Base-by-base conservation (phyloP, 1,284 basidiomycete genomes). In the Heliocybe sulcata region DNA sequence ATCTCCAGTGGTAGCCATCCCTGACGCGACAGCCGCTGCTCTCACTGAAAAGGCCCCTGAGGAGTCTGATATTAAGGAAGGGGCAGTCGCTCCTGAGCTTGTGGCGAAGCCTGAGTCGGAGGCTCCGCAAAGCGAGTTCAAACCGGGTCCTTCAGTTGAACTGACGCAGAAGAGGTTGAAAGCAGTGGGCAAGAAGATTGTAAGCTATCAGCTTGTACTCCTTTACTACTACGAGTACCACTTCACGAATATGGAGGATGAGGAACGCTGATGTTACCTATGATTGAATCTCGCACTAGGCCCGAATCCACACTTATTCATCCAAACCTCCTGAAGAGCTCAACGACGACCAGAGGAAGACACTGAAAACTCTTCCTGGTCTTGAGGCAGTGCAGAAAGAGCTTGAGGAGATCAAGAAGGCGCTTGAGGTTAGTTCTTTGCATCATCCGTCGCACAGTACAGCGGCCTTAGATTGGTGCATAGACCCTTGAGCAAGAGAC, bases 281-380 rank as follows among this genome's bases (percentile, higher is more conserved):
- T 42, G 3, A 6, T 55, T 57, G 23, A 51, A 54, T 47, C 38
- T 26, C 38, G 38, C 12, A n/a, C 3, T 63, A 94, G 92, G 76
- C 77, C 60, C 83, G 92, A 57, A 82, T 91, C 73, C 75, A 83
- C 52, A 70, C 73, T 12, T 93, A 94, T 67, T 79, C 82, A 29
- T 65, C 78, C 10, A 84, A 80, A 27, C 79, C 83, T n/a, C 67
- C 74, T 1, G 82, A 82, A 49, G 84, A 85, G 60, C 77, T 94
- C 54, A 91, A 94, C 61, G 88, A 91, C 25, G 92, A 94, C 69
- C 92, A 94, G 71, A 85, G 78, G 60, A 80, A 83, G 29, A 77
- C 79, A 1, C 63, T 93, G 53, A 85, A 81, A 58, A 82, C 80
- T 22, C 78, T 94, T 42, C 81, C 92, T 3, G 74, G 75, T 10